Base-by-base conservation (phyloP, 495 filamentous ascomycete species). In the Penicillium malachiteum region DNA sequence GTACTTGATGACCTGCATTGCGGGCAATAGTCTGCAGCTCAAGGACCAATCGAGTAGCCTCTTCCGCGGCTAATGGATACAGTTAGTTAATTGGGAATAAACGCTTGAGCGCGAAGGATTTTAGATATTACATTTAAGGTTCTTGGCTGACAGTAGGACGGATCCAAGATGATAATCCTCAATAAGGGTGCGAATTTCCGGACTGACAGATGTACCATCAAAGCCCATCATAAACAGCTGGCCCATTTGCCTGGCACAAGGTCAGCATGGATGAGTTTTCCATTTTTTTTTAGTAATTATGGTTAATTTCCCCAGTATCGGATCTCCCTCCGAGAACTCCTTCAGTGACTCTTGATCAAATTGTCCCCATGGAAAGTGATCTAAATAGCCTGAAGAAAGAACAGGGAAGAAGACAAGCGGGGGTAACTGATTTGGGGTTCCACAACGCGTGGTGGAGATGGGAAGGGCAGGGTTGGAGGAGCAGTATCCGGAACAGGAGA, bases 201-300 rank as follows among this genome's bases (percentile, higher is more conserved):
- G 87, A 26, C 87, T 94, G 54, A 95, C 87, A 61, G 88, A 82
- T 43, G 90, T 92, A 54, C 91, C 91, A 79, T 96, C 90, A 77
- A 92, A 96, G 68, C 90, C 91, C 90, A 95, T 93, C 81, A 95
- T 93, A 73, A 96, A 86, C 72, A 95, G 84, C 79, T 96, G 91
- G 52, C 91, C 91, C 80, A 92, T 89, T 65, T 78, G 75, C 67
- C 76, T 79, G 57, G 41, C 50, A 54, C 31, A 52, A 56, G 37
- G 59, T 63, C 55, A 65, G 64, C 63, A 67, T 62, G 54, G 21
- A 26, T 26, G 26, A 30, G 47, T 31, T 50, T 39, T 78, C 84
- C 34, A 78, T 51, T 14, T 48, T 34, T 5, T 4, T 11, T 2
- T 0, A 46, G 7, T 34, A 34, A 48, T 26, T 26, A 34, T 12